Evolutionary conservation across 2,329 filamentous ascomycete species (phyloP).

Genomic region (Cordyceps javanica): DNA sequence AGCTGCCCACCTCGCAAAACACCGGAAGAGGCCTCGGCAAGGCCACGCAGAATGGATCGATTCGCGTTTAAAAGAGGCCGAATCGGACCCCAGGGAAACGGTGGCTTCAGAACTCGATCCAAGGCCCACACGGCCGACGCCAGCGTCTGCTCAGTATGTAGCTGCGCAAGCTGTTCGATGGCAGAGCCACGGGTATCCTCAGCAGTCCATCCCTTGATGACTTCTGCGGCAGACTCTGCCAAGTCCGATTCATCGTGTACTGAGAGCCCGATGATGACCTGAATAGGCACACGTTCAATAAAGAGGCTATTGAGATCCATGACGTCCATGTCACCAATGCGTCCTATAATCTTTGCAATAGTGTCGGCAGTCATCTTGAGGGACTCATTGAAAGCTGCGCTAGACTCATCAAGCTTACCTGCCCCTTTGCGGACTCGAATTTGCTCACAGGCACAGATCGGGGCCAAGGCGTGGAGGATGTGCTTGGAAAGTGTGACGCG

Average conservation of each 20-base stretch:
- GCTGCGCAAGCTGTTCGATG: constrained; percentile 33
- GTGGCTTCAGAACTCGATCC: constrained; percentile 29
- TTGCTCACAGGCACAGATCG: constrained; percentile 69
- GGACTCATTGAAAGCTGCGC: constrained; percentile 68
- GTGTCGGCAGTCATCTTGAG: constrained; percentile 50
- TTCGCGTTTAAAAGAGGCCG: constrained; percentile 51
- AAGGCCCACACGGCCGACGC: constrained; percentile 38
- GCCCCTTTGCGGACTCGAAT: constrained; percentile 52
- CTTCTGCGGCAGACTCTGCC: constrained; percentile 71
- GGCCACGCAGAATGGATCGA: constrained; percentile 48
- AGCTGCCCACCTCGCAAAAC: constrained; percentile 50
- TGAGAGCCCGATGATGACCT: constrained; percentile 70
- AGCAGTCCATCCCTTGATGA: constrained; percentile 76
- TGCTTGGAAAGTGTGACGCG: constrained; percentile 68
- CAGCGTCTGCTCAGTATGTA: constrained; percentile 34
- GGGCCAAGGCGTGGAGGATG: constrained; percentile 63
- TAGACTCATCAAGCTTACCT: constrained; percentile 31
- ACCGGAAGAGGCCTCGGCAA: constrained; percentile 51
- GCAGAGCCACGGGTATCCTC: constrained; percentile 45
- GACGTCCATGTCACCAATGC: constrained; percentile 69
- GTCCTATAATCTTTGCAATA: constrained; percentile 69
- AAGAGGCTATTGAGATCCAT: constrained; percentile 65
- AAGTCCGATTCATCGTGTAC: constrained; percentile 75
- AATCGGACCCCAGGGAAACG: constrained; percentile 50
- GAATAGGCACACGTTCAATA: constrained; percentile 59